These are phyloP conservation scores for Babesia ovis DNA, from an alignment of 169 alveolate species.

Conservation along the genomic window DNA sequence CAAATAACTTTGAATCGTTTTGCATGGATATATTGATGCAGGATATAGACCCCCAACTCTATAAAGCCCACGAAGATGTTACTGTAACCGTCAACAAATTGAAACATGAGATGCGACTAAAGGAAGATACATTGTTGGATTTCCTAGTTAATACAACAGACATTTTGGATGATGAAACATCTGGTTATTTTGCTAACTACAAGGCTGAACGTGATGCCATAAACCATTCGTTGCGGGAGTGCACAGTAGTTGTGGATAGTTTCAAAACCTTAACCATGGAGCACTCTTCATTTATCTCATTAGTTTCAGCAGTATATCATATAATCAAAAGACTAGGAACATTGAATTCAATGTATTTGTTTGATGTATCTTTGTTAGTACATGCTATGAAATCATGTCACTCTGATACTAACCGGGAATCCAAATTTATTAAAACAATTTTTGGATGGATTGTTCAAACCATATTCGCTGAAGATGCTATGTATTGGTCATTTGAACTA, in stretches of 20 bases:
- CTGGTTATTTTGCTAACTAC: constrained; percentile 85
- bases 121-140: constrained; percentile 94
- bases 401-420: constrained; percentile 37
- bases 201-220: constrained; percentile 93
- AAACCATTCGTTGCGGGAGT: constrained; percentile 86
- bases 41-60: constrained; percentile 93
- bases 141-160: constrained; percentile 96
- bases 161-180: constrained; percentile 92
- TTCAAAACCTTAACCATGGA: constrained; percentile 85
- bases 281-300: constrained; percentile 86
- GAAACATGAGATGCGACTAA: constrained; percentile 93
- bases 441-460: constrained; percentile 59
- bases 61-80: constrained; percentile 93
- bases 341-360: constrained; percentile 91
- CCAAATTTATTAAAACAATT: constrained; percentile 45
- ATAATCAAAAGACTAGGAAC: constrained; percentile 82
- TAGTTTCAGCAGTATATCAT: constrained; percentile 87
- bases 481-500: constrained; percentile 37
- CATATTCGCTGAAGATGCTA: constrained; percentile 26
- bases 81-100: constrained; percentile 81
- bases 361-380: constrained; percentile 91
- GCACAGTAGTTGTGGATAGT: constrained; percentile 92
- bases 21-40: constrained; percentile 92
- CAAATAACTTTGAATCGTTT: constrained; percentile 88
- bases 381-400: constrained; percentile 78